Conservation (phyloP, 2,329 filamentous ascomycete genomes). For the Claviceps citrina region DNA sequence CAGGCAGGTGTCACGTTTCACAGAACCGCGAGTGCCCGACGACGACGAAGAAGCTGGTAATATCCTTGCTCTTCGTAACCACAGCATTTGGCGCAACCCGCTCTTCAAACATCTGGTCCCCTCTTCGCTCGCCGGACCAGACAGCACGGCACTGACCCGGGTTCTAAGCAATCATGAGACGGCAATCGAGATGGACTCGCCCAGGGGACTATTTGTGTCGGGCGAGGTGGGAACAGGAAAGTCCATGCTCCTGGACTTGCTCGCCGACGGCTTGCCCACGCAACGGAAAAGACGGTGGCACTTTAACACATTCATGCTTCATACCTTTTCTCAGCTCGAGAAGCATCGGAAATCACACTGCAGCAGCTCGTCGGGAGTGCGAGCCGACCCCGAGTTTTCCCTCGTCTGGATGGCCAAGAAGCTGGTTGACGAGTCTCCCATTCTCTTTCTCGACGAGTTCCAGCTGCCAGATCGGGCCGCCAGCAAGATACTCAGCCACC, state of each 20-base stretch:
- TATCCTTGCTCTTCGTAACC: conserved; percentile 33
- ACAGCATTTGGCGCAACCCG: conserved; percentile 43
- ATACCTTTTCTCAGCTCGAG: conserved; percentile 59
- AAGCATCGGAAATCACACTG: conserved; percentile 37
- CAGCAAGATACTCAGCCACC: conserved; percentile 63
- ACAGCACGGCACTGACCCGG: conserved; percentile 49
- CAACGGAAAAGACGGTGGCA: conserved; percentile 62
- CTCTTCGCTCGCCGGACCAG: conserved; percentile 32
- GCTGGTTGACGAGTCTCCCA: conserved; percentile 57
- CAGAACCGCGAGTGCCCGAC: conserved; percentile 17
- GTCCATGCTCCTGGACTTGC: conserved; percentile 68
- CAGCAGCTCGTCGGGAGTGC: conserved; percentile 5
- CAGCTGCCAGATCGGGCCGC: conserved; percentile 66
- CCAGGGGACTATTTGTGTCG: conserved; percentile 59
- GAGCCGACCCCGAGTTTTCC: conserved; percentile 38
- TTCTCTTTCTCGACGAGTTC: conserved; percentile 71
- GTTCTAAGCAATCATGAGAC: conserved; percentile 57
- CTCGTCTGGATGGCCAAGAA: conserved; percentile 61
- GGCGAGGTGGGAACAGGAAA: conserved; percentile 75
- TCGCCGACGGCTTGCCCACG: conserved; percentile 64
- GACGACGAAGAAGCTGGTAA: conserved; percentile 17
- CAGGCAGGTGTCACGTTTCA: conserved; percentile 38
- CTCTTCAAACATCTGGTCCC: conserved; percentile 45
- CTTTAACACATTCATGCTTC: conserved; percentile 77
- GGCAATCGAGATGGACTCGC: conserved; percentile 56